Conservation (phyloP, 805 yeast species). For the Candida boidinii region DNA sequence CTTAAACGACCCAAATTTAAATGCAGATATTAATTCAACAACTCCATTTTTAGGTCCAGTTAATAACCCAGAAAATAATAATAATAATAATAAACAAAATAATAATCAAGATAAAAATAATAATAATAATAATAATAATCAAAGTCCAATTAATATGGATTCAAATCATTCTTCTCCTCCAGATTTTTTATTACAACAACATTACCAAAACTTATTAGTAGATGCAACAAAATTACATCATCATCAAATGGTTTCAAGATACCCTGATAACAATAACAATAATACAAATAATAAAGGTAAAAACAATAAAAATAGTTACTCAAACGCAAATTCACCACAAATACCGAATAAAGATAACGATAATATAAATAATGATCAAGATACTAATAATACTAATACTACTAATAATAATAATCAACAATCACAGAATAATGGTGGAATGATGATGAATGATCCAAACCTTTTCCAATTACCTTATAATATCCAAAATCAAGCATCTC, state of each 20-base stretch:
- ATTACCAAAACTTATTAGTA: constrained; percentile 22
- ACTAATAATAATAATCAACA: neutral
- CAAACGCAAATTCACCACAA: too few relatives aligned
- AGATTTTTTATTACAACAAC: constrained; percentile 25
- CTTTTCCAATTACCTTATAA: too few relatives aligned
- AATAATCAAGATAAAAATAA: constrained; percentile 8
- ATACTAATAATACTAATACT: neutral
- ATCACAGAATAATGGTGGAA: too few relatives aligned
- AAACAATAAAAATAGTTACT: neutral
- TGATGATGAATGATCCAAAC: too few relatives aligned
- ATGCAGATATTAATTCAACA: constrained; percentile 9
- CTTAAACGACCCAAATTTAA: constrained; percentile 11
- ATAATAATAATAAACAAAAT: too few relatives aligned
- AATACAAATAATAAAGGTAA: neutral
- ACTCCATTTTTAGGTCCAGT: constrained; percentile 8
- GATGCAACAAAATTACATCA: constrained; percentile 18
- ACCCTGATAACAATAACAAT: neutral
- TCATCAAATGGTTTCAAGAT: constrained; percentile 5
- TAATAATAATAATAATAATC: too few relatives aligned
- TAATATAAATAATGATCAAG: constrained; percentile 1
- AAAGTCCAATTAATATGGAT: constrained; percentile 18
- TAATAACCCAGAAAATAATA: constrained; percentile 8
- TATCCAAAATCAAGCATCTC: too few relatives aligned
- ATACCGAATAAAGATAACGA: too few relatives aligned
- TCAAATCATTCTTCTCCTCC: constrained; percentile 19